A percentile compares a stretch with the other conserved stretches of the same genome.
These are phyloP conservation scores for Solanum boliviense DNA, from an alignment of 257 asterid species.

Conservation along the genomic window DNA sequence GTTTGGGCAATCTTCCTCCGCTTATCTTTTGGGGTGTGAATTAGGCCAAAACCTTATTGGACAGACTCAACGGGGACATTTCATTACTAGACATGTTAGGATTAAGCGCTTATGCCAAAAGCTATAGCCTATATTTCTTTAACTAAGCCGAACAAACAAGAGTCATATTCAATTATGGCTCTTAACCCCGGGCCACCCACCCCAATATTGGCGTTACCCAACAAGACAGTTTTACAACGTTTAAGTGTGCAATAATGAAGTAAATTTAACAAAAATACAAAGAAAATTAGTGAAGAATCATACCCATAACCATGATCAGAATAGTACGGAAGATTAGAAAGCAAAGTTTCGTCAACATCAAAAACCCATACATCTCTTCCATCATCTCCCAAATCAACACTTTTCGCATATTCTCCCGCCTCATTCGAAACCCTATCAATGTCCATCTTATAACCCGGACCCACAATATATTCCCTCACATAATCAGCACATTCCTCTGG, in stretches of 20 bases:
- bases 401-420: constrained; percentile 36
- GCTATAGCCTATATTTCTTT: not conserved
- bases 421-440: constrained; percentile 43
- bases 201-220: not conserved
- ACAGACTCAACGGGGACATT: not conserved
- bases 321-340: constrained; percentile 86
- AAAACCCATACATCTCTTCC: constrained; percentile 64
- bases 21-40: too few species aligned
- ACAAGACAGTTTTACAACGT: not conserved
- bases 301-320: constrained; percentile 68
- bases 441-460: constrained; percentile 34
- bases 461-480: constrained; percentile 50
- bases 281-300: not conserved
- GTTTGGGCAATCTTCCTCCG: not conserved
- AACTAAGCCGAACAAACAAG: not conserved
- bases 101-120: not conserved
- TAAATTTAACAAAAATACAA: not conserved
- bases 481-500: constrained; percentile 60
- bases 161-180: not conserved
- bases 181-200: not conserved
- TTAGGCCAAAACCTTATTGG: too few species aligned
- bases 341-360: constrained; percentile 82
- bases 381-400: constrained; percentile 32
- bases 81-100: not conserved
- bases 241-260: not conserved